Percentiles rank a stretch among this genome's conserved stretches.
Evolutionary conservation across 164 flowering plant genomes (phyloP).

Genomic region (Liquidambar formosana): DNA sequence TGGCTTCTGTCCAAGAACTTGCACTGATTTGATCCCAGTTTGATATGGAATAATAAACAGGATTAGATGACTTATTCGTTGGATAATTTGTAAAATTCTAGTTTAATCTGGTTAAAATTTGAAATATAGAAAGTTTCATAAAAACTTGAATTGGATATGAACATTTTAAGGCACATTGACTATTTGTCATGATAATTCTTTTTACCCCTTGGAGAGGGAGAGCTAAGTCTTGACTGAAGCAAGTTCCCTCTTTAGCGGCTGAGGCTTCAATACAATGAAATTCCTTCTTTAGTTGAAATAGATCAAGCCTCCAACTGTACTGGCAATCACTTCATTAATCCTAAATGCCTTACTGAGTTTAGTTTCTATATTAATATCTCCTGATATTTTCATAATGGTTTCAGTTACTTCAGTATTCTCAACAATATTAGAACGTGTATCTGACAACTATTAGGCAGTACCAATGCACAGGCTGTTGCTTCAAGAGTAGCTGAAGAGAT

Average conservation of each 20-base stretch:
- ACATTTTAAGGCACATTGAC: no score
- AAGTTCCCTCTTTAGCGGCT: no score
- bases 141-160: no score
- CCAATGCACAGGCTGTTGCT: conserved; percentile 66
- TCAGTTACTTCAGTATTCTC: background rate
- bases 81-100: background rate
- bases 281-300: background rate
- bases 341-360: no score
- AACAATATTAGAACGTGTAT: background rate
- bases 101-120: background rate
- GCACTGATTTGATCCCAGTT: background rate
- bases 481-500: conserved; percentile 96
- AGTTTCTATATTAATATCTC: no score
- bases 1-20: background rate
- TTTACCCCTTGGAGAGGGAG: no score
- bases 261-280: background rate
- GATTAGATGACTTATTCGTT: background rate
- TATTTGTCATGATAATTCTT: no score
- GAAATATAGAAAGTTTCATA: background rate
- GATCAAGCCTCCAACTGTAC: background rate
- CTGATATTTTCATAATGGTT: background rate
- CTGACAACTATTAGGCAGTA: background rate
- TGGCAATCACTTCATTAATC: no score
- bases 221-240: no score
- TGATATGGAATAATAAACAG: background rate